These are phyloP conservation scores for Pterocarpus santalinus DNA, from an alignment of 306 rosid genomes.

Conservation along the genomic window DNA sequence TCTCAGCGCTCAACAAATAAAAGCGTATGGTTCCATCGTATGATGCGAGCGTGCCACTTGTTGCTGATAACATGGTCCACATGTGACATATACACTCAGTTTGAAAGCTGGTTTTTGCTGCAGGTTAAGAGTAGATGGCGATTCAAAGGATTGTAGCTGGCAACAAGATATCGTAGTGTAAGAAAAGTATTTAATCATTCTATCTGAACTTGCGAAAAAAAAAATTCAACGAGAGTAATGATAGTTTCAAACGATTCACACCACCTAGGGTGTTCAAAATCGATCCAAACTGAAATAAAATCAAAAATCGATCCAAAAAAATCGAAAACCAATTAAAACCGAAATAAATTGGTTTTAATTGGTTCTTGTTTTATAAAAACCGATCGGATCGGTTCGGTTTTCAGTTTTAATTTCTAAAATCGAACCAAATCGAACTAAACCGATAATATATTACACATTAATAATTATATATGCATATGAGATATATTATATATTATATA, in stretches of 20 bases:
- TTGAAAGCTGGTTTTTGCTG: not conserved
- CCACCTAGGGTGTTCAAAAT: too few species aligned
- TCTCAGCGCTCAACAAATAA: slow-evolving; percentile 40
- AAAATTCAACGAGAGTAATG: not conserved
- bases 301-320: too few species aligned
- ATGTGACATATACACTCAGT: not conserved
- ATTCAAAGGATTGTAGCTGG: not conserved
- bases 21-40: slow-evolving; percentile 7
- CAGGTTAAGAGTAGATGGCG: slow-evolving; percentile 24
- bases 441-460: too few species aligned
- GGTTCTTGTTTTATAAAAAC: too few species aligned
- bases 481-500: too few species aligned
- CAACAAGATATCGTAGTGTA: not conserved
- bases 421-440: too few species aligned
- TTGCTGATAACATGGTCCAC: slow-evolving; percentile 40
- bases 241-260: not conserved
- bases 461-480: too few species aligned
- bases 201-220: not conserved
- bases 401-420: too few species aligned
- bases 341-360: too few species aligned
- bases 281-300: too few species aligned
- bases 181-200: slow-evolving; percentile 7
- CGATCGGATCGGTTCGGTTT: too few species aligned
- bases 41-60: slow-evolving; percentile 44
- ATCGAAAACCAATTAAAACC: too few species aligned